Conservation (phyloP, 208 protist genomes). For the Trypanosomatidae sp. region DNA sequence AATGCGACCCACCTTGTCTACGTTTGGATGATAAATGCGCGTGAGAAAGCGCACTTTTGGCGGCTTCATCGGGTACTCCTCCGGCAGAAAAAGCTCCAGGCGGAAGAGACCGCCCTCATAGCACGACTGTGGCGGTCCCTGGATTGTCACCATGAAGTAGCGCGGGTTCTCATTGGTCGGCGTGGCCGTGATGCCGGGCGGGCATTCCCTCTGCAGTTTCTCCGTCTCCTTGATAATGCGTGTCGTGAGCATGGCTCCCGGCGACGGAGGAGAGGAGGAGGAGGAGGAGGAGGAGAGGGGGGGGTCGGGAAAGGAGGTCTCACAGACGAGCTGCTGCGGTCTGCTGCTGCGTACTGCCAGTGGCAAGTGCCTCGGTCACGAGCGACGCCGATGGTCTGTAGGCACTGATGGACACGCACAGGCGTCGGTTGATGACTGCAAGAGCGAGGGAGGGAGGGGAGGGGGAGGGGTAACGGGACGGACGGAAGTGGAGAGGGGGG, state of each 20-base stretch:
- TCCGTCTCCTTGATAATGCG: constrained; percentile 92
- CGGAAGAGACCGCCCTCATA: constrained; percentile 91
- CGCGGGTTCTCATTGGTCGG: constrained; percentile 83
- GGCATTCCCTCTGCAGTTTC: constrained; percentile 88
- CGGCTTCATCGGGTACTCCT: constrained; percentile 96
- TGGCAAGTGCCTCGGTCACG: background rate
- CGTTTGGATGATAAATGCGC: constrained; percentile 99
- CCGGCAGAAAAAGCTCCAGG: constrained; percentile 84
- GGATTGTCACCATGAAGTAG: constrained; percentile 89
- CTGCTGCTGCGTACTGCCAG: background rate
- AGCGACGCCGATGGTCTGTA: background rate
- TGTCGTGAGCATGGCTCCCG: constrained; percentile 44
- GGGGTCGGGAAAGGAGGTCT: background rate
- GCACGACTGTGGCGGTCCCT: constrained; percentile 84
- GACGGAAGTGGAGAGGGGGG: background rate
- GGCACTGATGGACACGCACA: background rate
- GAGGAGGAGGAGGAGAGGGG: background rate
- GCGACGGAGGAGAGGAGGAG: background rate
- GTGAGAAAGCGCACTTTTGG: constrained; percentile 99
- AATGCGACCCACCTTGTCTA: constrained; percentile 98
- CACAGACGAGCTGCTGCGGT: background rate
- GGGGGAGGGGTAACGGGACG: background rate
- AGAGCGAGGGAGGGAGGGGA: background rate
- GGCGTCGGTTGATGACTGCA: background rate
- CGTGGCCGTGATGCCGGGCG: constrained; percentile 83